Conservation (phyloP, 305 asterid species). For the Fraxinus paxiana region DNA sequence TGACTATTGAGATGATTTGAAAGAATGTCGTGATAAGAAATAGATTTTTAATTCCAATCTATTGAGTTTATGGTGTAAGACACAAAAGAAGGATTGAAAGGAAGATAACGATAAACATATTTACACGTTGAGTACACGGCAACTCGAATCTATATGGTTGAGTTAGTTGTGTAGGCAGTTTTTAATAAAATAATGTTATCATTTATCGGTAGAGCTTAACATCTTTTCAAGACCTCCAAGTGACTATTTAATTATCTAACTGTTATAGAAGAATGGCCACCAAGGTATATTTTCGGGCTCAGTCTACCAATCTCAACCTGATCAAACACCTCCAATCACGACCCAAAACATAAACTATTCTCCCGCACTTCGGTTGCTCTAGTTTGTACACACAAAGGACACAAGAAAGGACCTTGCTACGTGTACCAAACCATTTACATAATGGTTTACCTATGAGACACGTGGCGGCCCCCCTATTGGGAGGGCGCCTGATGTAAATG, state of each 20-base stretch:
- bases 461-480: too few species aligned
- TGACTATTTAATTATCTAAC: neutral
- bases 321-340: too few species aligned
- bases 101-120: neutral
- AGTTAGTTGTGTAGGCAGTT: neutral
- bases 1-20: neutral
- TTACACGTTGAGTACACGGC: neutral
- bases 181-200: too few species aligned
- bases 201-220: neutral
- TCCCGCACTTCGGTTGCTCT: too few species aligned
- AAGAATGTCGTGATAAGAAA: neutral
- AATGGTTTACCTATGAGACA: too few species aligned
- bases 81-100: neutral
- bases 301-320: too few species aligned
- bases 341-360: too few species aligned
- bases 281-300: too few species aligned
- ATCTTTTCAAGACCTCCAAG: neutral
- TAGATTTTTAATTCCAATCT: neutral
- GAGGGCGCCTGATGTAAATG: too few species aligned
- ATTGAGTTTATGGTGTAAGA: neutral
- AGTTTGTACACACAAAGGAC: too few species aligned
- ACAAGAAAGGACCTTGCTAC: too few species aligned
- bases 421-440: too few species aligned
- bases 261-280: neutral
- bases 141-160: neutral